Percentiles rank a stretch among this genome's conserved stretches.
Conservation (phyloP, 164 flowering plant species). For the Stephania japonica region DNA sequence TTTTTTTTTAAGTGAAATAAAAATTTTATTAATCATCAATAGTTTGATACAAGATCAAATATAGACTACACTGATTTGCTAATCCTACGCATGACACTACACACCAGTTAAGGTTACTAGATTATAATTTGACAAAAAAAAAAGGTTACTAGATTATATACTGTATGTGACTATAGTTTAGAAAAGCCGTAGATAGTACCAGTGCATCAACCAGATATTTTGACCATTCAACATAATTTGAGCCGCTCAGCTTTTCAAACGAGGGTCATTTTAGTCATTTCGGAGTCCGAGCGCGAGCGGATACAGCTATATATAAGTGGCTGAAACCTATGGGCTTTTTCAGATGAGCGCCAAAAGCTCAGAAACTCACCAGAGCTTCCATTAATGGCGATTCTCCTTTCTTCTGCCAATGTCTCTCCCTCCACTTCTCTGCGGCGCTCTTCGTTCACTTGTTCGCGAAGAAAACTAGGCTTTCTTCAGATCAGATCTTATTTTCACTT, state of each 20-base stretch:
- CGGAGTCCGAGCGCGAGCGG: background rate
- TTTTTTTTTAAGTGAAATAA: too few relatives aligned
- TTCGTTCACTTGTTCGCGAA: constrained; percentile 13
- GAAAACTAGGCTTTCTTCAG: constrained; percentile 6
- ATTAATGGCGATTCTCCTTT: constrained; percentile 40
- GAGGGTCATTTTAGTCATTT: constrained; percentile 2
- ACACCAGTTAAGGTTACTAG: too few relatives aligned
- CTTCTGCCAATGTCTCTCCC: constrained; percentile 27
- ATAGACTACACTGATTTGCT: too few relatives aligned
- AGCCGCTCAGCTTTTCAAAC: background rate
- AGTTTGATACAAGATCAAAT: too few relatives aligned
- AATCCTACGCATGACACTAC: too few relatives aligned
- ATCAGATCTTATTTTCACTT: constrained; percentile 15
- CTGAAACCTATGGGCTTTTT: constrained; percentile 22
- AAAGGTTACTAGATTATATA: too few relatives aligned
- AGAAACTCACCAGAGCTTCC: constrained; percentile 14
- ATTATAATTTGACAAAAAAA: too few relatives aligned
- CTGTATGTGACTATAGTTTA: too few relatives aligned
- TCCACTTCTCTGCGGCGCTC: constrained; percentile 10
- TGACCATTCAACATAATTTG: too few relatives aligned
- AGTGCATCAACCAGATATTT: too few relatives aligned
- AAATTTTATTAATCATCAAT: too few relatives aligned
- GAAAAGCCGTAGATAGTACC: too few relatives aligned
- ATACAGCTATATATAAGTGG: background rate
- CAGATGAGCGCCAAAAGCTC: constrained; percentile 44